Percentiles rank a stretch among this genome's conserved stretches.
phyloP scores from a whole-genome alignment of 2,329 filamentous ascomycete species.

The Colletotrichum musae region DNA sequence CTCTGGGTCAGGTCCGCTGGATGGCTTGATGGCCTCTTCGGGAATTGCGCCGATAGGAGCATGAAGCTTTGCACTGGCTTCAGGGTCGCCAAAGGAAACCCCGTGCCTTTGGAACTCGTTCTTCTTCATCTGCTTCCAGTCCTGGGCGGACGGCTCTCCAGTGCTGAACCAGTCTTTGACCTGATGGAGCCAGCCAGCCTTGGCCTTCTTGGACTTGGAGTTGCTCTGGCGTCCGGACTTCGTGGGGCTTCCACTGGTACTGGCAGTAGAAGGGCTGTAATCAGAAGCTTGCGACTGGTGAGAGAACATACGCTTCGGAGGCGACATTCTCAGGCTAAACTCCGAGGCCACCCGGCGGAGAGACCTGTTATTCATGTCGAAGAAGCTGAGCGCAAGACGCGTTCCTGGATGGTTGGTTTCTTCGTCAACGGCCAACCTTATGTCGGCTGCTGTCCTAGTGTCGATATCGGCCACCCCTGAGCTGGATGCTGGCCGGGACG shows the following conservation, averaged over 20 bases:
- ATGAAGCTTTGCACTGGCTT: constrained; percentile 62
- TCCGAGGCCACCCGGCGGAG: constrained; percentile 32
- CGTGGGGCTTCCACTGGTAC: constrained; percentile 36
- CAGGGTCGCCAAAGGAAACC: constrained; percentile 59
- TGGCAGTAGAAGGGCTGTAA: constrained; percentile 44
- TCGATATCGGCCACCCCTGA: constrained; percentile 29
- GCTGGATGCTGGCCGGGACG: constrained; percentile 31
- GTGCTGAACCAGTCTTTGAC: constrained; percentile 64
- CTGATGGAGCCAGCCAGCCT: constrained; percentile 56
- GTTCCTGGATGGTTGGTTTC: constrained; percentile 35
- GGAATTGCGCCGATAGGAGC: constrained; percentile 62
- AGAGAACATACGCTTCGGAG: constrained; percentile 29
- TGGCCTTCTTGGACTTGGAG: constrained; percentile 48
- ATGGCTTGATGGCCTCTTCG: constrained; percentile 61
- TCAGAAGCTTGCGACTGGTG: constrained; percentile 43
- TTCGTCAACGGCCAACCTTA: constrained; percentile 30
- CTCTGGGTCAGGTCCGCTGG: constrained; percentile 62
- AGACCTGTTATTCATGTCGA: constrained; percentile 23
- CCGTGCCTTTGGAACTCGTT: constrained; percentile 60
- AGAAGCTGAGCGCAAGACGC: constrained; percentile 9
- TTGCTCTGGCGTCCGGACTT: constrained; percentile 41
- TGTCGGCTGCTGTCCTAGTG: constrained; percentile 18
- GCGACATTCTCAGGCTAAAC: constrained; percentile 33
- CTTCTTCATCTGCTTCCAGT: constrained; percentile 62
- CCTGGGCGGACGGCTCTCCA: constrained; percentile 65